phyloP scores from a whole-genome alignment of 208 protist species.

The Crithidia thermophila region DNA sequence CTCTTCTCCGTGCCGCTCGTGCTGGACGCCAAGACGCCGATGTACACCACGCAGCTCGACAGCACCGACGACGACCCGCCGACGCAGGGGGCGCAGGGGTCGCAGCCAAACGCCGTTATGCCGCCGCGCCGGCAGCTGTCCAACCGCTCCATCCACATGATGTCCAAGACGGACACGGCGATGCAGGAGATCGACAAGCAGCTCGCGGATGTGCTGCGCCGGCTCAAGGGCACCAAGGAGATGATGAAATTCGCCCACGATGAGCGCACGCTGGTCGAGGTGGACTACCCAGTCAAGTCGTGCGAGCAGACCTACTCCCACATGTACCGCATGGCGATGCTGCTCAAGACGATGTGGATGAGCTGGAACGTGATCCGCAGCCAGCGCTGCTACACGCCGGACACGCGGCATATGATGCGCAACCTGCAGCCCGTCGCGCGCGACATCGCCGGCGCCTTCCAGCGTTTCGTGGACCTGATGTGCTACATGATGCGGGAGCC shows the following conservation, averaged over 20 bases:
- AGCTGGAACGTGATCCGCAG: conserved; percentile 86
- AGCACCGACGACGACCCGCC: conserved; percentile 3
- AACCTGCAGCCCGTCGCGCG: conserved; percentile 67
- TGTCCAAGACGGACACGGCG: conserved; percentile 38
- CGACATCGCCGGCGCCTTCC: conserved; percentile 65
- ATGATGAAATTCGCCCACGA: conserved; percentile 82
- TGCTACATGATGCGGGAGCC: conserved; percentile 75
- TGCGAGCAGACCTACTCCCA: conserved; percentile 65
- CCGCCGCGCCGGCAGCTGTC: conserved; percentile 20
- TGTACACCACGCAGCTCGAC: background rate
- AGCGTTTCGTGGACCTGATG: conserved; percentile 62
- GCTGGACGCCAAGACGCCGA: conserved; percentile 9
- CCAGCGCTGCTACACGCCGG: conserved; percentile 48
- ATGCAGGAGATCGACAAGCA: conserved; percentile 59
- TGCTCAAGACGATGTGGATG: conserved; percentile 84
- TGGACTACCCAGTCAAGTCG: conserved; percentile 75
- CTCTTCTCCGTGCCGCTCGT: conserved; percentile 62
- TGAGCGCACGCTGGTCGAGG: conserved; percentile 70
- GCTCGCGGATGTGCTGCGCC: conserved; percentile 51
- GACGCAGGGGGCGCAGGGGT: background rate
- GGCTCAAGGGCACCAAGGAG: conserved; percentile 66
- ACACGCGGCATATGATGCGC: conserved; percentile 61
- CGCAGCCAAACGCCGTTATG: background rate
- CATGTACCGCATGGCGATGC: conserved; percentile 79
- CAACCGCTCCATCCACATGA: conserved; percentile 59